These are phyloP conservation scores for Coccomyxa sp. DNA, from an alignment of 139 green algal genomes.

Conservation along the genomic window DNA sequence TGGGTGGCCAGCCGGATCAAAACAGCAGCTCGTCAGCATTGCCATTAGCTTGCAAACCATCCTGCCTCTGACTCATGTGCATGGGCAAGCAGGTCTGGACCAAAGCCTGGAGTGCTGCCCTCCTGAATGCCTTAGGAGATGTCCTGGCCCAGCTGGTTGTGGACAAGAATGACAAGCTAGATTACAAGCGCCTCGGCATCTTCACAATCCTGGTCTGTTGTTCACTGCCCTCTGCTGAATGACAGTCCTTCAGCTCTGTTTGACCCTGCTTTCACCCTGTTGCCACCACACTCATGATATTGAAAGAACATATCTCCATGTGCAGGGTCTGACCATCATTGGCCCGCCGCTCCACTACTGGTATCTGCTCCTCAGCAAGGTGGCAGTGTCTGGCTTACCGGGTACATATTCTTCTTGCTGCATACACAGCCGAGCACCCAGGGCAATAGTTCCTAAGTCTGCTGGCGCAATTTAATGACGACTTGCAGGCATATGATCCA, in stretches of 20 bases:
- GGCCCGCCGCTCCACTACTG: slow-evolving; percentile 79
- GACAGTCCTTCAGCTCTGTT: not conserved
- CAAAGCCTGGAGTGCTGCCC: slow-evolving; percentile 70
- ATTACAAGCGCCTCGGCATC: slow-evolving; percentile 54
- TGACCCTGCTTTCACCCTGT: no score
- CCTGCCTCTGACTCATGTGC: no score
- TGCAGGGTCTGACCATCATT: slow-evolving; percentile 55
- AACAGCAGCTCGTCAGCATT: no score
- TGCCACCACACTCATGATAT: not conserved
- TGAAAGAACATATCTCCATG: not conserved
- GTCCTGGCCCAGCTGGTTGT: slow-evolving; percentile 70
- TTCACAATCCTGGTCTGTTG: slow-evolving; percentile 65
- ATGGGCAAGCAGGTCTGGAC: slow-evolving; percentile 48
- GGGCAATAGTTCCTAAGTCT: no score
- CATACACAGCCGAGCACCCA: no score
- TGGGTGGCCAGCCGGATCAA: no score
- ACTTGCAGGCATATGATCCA: no score
- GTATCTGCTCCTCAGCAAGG: slow-evolving; percentile 65
- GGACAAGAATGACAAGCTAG: slow-evolving; percentile 44
- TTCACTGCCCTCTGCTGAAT: not conserved
- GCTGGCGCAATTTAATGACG: no score
- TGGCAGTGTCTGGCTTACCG: not conserved
- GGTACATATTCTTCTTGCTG: not conserved
- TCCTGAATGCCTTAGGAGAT: slow-evolving; percentile 86
- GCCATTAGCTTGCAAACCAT: no score